Evolutionary conservation across 495 filamentous ascomycete species (phyloP).

Genomic region (Aspergillus funiculosus): DNA sequence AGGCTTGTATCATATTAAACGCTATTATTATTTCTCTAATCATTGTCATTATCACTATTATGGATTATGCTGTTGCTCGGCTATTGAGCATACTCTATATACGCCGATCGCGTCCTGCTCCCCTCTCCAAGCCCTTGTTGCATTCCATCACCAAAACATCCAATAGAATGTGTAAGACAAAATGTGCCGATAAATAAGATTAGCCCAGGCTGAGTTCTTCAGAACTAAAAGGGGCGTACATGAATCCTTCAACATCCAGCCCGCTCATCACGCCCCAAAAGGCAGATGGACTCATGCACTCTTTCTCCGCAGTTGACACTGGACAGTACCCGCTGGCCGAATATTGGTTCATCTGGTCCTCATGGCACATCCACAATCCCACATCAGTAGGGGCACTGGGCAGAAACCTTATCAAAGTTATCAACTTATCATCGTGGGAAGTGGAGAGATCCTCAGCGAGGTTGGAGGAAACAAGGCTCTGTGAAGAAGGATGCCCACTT

Average conservation of each 20-base stretch:
- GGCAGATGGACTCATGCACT: conserved; percentile 19
- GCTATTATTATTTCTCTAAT: background rate
- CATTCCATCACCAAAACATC: conserved; percentile 14
- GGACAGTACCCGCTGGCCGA: conserved; percentile 21
- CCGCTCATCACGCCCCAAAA: conserved; percentile 9
- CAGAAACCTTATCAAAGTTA: conserved; percentile 25
- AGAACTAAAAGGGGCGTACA: background rate
- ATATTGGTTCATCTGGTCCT: conserved; percentile 22
- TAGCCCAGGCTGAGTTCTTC: no score
- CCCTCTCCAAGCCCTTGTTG: conserved; percentile 6
- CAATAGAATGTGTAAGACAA: no score
- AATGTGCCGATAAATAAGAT: no score
- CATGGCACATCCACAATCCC: conserved; percentile 28
- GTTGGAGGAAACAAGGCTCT: conserved; percentile 14
- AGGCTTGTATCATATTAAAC: no score
- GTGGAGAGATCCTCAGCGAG: conserved; percentile 25
- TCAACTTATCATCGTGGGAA: conserved; percentile 14
- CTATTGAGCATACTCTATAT: background rate
- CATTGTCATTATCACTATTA: background rate
- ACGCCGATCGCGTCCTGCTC: conserved; percentile 13
- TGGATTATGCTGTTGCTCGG: background rate
- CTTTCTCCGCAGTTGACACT: conserved; percentile 27
- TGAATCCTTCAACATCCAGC: conserved; percentile 7
- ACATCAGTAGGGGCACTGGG: conserved; percentile 20
- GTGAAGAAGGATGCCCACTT: conserved; percentile 21